phyloP scores from a whole-genome alignment of 148 eudicot genomes.

The Simmondsia chinensis region DNA sequence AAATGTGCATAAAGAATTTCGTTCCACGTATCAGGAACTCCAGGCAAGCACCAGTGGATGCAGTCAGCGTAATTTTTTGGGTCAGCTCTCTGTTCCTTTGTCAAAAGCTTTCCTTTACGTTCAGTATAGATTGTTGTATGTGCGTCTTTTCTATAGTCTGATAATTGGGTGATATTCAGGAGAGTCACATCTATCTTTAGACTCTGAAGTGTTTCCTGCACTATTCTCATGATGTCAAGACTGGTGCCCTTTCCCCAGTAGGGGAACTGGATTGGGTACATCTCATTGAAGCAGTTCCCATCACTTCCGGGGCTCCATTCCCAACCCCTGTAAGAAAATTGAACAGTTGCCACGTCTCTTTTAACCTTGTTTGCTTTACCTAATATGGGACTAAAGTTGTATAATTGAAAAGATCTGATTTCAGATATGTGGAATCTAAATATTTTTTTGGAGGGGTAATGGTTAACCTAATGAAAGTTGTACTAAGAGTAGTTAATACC shows the following conservation, averaged over 20 bases:
- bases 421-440: too few species aligned
- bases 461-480: too few species aligned
- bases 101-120: slow-evolving; percentile 67
- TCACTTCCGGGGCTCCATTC: slow-evolving; percentile 82
- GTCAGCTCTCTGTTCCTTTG: slow-evolving; percentile 61
- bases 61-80: slow-evolving; percentile 82
- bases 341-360: background rate
- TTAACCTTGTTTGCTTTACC: too few species aligned
- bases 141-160: slow-evolving; percentile 83
- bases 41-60: slow-evolving; percentile 95
- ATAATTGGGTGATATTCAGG: slow-evolving; percentile 70
- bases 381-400: background rate
- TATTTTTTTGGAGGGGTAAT: too few species aligned
- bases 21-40: slow-evolving; percentile 95
- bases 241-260: slow-evolving; percentile 83
- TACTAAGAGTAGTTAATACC: too few species aligned
- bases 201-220: slow-evolving; percentile 34
- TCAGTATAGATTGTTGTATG: slow-evolving; percentile 76
- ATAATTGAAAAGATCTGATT: background rate
- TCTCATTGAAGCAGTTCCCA: slow-evolving; percentile 76
- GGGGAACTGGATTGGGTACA: slow-evolving; percentile 47
- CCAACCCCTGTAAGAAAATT: slow-evolving; percentile 49
- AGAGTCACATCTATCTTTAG: slow-evolving; percentile 43
- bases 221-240: slow-evolving; percentile 53
- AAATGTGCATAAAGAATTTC: slow-evolving; percentile 68